Base-by-base conservation (phyloP, 345 rosid genomes). In the Ceriops decandra region DNA sequence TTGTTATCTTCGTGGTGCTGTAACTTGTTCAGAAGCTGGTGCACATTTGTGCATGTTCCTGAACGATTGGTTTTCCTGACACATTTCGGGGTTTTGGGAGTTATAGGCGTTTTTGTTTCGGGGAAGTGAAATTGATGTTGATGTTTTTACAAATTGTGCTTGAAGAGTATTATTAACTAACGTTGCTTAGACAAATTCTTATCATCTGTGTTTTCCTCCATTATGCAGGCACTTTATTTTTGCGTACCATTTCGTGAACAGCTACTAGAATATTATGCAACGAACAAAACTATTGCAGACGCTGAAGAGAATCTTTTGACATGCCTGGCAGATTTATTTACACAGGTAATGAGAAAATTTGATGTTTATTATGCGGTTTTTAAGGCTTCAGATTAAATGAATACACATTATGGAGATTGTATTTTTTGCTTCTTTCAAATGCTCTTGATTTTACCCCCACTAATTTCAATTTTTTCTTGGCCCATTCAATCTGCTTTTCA, bases 241-340 rank as follows among this genome's bases (percentile, higher is more conserved):
- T 95, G 99, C 64, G 98, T 88, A 66, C 97, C 98, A 27, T 95
- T 95, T 82, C 99, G 99, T 35, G 99, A 95, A 80, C 99, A 95
- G 72, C 78, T 95, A 82, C 90, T 95, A 36, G 99, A 95, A n/a
- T 92, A 92, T 77, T 91, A 88, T 72, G 83, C 90, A 27, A 90
- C 75, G 71, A 85, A 84, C 75, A 95, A 92, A 80, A 87, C 66
- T 65, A 68, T 68, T 6, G 91, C 82, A 19, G 99, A 92, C 71
- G 90, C 85, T 20, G 99, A 92, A 75, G 99, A 95, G 82, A 95
- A 95, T 82, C 96, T 95, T 63, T 82, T 95, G 86, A 92, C 97
- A 2, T 95, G 99, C 82, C 82, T 95, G 38, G 99, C 98, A 1
- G 99, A 95, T 85, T 80, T 95, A 61, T 95, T 95, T 81, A 77